Evolutionary conservation across 2,329 filamentous ascomycete genomes (phyloP), one percentile per base, ranked within the genome.

Genomic region (Lecanicillium sp.): DNA sequence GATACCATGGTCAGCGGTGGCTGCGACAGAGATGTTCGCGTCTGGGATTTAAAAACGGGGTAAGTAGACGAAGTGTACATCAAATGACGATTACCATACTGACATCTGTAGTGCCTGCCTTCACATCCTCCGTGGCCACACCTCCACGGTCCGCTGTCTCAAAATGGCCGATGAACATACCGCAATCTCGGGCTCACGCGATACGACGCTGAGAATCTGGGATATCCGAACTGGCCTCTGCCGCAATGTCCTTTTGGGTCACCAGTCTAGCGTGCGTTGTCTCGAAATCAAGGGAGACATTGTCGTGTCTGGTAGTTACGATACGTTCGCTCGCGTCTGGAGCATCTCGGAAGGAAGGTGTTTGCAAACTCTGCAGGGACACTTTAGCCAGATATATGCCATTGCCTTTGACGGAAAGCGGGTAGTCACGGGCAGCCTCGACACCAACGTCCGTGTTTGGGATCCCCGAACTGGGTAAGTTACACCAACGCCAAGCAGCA

Each of bases 351-450:
- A 96, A 67, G 93, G 93, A 24, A 83, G 89, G 53, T 98, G 93
- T 65, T 72, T 97, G 47, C 84, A 91, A 56, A 96, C 90, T 1
- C 75, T 98, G 32, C 84, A 86, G 37, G 93, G 93, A 0, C 93
- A 98, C 67, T 98, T 96, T 68, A 97, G 91, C 63, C 93, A 98
- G 63, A 98, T 98, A 50, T 98, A 98, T 64, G 93, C 93, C 17
- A 95, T 98, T 62, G 93, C 93, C 1, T 98, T 97, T 67, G 93
- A 98, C 63, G 93, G 93, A 32, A 84, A 84, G 56, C 81, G 90
- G 54, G 90, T 98, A 50, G 91, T 94, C 29, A 98, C 93, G 9
- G 93, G 93, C 44, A 96, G 90, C 65, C 72, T 98, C 52, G 93
- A 98, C 67, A 98, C 93, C 3, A 96, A 91, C 58, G 91, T 98